phyloP scores from a whole-genome alignment of 768 basidiomycete genomes.

The Lentinula edodes region DNA sequence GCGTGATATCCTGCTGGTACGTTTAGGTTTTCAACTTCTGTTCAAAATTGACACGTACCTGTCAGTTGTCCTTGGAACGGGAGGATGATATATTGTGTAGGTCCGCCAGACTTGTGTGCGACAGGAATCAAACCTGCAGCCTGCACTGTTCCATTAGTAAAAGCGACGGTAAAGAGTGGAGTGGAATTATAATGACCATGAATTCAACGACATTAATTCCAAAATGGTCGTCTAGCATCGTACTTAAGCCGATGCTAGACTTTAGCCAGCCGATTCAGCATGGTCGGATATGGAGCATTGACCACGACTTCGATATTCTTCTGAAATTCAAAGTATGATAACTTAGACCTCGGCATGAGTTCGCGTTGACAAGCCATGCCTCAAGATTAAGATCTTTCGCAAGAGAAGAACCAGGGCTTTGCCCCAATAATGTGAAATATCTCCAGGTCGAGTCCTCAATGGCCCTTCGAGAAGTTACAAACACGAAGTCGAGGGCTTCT shows the following conservation, averaged over 20 bases:
- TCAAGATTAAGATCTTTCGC: conserved; percentile 59
- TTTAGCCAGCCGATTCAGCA: conserved; percentile 65
- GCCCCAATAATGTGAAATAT: conserved; percentile 87
- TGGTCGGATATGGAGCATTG: conserved; percentile 72
- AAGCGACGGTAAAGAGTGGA: background rate
- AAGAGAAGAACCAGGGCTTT: conserved; percentile 76
- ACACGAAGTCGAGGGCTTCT: conserved; percentile 71
- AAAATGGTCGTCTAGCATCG: conserved; percentile 98
- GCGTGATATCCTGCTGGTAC: conserved; percentile 70
- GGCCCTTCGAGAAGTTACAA: conserved; percentile 60
- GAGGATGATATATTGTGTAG: conserved; percentile 85
- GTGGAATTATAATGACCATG: conserved; percentile 56
- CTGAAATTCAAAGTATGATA: conserved; percentile 30
- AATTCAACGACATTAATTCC: conserved; percentile 98
- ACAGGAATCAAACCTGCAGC: conserved; percentile 93
- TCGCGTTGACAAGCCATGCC: conserved; percentile 28
- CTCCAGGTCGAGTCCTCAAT: conserved; percentile 84
- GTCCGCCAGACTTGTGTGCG: conserved; percentile 90
- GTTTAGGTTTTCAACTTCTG: background rate
- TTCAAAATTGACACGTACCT: conserved; percentile 30
- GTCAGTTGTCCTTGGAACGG: conserved; percentile 69
- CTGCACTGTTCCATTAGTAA: conserved; percentile 31
- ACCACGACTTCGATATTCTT: conserved; percentile 70
- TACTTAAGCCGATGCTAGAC: conserved; percentile 86
- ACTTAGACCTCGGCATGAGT: background rate